Percentiles rank a stretch among this genome's conserved stretches.
phyloP scores from a whole-genome alignment of 2,329 filamentous ascomycete species.

The Fusarium udum region DNA sequence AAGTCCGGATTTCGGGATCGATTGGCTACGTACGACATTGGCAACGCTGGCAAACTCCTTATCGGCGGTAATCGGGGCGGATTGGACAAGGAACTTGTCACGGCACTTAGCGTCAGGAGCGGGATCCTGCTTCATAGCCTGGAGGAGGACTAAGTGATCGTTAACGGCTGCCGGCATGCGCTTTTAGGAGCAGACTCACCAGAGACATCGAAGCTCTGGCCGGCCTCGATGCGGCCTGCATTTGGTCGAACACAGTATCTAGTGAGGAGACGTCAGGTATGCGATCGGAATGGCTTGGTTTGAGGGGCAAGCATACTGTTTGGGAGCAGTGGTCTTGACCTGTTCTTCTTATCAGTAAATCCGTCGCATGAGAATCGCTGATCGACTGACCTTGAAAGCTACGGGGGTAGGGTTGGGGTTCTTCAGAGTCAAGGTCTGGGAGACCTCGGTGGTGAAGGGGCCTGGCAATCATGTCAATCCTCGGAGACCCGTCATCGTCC shows the following conservation, averaged over 20 bases:
- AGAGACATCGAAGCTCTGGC: constrained; percentile 89
- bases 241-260: constrained; percentile 99
- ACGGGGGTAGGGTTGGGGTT: constrained; percentile 71
- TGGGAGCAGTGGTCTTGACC: constrained; percentile 99
- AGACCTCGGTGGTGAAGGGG: constrained; percentile 73
- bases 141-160: constrained; percentile 77
- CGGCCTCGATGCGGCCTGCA: constrained; percentile 93
- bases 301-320: constrained; percentile 74
- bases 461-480: constrained; percentile 55
- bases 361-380: neutral
- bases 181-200: constrained; percentile 63
- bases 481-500: constrained; percentile 7
- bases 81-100: constrained; percentile 98
- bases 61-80: constrained; percentile 82
- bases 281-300: constrained; percentile 7
- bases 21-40: constrained; percentile 73
- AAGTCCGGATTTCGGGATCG: neutral
- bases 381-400: constrained; percentile 71
- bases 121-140: constrained; percentile 97
- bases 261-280: constrained; percentile 29
- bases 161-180: constrained; percentile 17
- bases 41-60: constrained; percentile 85
- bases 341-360: constrained; percentile 51
- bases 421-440: constrained; percentile 70
- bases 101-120: constrained; percentile 87